Base-by-base conservation (phyloP, 129 eudicot species). In the carrot (Daucus carota) region DNA sequence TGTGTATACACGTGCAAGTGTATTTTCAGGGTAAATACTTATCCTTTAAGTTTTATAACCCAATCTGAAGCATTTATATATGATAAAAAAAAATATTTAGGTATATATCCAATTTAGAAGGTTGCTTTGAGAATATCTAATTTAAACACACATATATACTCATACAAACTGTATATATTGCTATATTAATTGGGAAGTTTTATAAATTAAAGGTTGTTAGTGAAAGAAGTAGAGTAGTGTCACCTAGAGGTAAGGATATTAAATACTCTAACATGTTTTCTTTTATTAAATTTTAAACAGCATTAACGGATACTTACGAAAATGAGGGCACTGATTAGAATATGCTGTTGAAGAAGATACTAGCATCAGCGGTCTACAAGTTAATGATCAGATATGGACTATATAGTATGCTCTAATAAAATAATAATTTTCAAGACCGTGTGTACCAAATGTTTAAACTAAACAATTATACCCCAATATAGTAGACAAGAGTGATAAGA, bases 291-390 rank as follows among this genome's bases (percentile, higher is more conserved):
- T 54, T 22, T 54, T 54, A n/a, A 54, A 11, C 24, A n/a, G 65
- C 65, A 57, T 22, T n/a, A 31, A 22, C 4, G 17, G 29, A 16
- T 52, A 74, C 16, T 38, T 47, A 34, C 20, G 36, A 6, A 65
- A n/a, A 36, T 70, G 54, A 40, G 67, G 46, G 75, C 22, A 69
- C 32, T 57, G 16, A 38, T 67, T n/a, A 20, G 73, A 46, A 50
- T 50, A 77, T 60, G 79, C 57, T 65, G 70, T 36, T 36, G 73
- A 62, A 76, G 73, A 54, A 50, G 13, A 70, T 59, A 40, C 74
- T 70, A 74, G 60, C 33, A 38, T 38, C 66, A 20, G 24, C 44
- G 48, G 36, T 60, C 74, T 12, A 72, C 81, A 15, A 29, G 42
- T 54, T 41, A 41, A 57, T 17, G 46, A 76, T 76, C 26, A 38